Conservation (phyloP, 1,284 basidiomycete species). For the Sporisorium exsertum region DNA sequence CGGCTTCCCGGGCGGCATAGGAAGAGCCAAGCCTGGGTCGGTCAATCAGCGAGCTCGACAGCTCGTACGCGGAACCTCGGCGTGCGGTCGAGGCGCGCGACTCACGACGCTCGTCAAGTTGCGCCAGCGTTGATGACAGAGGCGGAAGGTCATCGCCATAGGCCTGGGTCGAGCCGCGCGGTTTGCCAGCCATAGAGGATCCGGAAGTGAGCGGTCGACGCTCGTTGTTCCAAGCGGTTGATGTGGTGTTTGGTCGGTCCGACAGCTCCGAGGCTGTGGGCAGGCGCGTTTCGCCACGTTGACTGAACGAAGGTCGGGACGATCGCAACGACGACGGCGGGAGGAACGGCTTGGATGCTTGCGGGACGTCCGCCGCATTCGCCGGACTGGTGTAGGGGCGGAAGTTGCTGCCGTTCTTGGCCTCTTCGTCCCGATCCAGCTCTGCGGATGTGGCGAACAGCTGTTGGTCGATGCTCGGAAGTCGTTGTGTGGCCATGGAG, state of each 20-base stretch:
- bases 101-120: constrained; percentile 34
- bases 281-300: constrained; percentile 28
- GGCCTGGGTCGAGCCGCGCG: constrained; percentile 20
- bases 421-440: constrained; percentile 34
- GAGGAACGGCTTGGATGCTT: constrained; percentile 32
- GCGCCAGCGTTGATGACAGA: constrained; percentile 29
- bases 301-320: constrained; percentile 26
- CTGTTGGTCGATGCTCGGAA: constrained; percentile 55
- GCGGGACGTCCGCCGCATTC: constrained; percentile 14
- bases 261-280: constrained; percentile 18
- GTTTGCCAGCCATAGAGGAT: constrained; percentile 22
- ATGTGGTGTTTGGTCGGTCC: constrained; percentile 13
- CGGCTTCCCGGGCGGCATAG: constrained; percentile 24
- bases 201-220: constrained; percentile 45
- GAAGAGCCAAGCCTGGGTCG: constrained; percentile 29
- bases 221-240: constrained; percentile 21
- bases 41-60: constrained; percentile 7
- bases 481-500: constrained; percentile 31
- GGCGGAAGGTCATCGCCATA: constrained; percentile 30
- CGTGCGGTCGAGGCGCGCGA: constrained; percentile 22
- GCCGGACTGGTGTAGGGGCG: constrained; percentile 46
- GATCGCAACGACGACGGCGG: constrained; percentile 42
- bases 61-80: constrained; percentile 30
- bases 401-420: constrained; percentile 20
- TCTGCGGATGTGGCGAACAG: constrained; percentile 38